phyloP scores from a whole-genome alignment of 2,329 filamentous ascomycete genomes.

The Venturia aucupariae region DNA sequence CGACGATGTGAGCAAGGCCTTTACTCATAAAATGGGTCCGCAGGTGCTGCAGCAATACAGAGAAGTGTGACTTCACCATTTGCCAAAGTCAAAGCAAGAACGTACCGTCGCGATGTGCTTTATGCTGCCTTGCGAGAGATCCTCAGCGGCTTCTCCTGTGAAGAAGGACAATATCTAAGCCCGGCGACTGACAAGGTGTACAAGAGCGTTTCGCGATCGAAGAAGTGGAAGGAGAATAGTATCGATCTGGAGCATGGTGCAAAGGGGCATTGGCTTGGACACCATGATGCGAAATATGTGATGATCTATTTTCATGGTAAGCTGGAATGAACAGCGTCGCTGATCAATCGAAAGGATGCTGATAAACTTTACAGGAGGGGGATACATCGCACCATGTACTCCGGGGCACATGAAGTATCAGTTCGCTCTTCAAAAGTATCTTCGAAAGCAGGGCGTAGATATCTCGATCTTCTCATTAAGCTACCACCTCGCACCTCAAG shows the following conservation, averaged over 20 bases:
- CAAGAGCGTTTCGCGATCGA: not conserved
- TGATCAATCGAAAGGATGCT: not conserved
- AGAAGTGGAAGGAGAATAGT: constrained; percentile 4
- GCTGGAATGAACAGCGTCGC: not conserved
- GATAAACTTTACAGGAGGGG: constrained; percentile 37
- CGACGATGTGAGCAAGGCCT: no score
- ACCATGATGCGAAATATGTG: constrained; percentile 12
- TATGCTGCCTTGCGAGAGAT: not conserved
- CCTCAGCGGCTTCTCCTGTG: not conserved
- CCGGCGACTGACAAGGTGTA: constrained; percentile 4
- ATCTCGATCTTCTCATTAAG: constrained; percentile 44
- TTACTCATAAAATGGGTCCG: not conserved
- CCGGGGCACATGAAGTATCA: constrained; percentile 43
- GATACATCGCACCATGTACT: constrained; percentile 42
- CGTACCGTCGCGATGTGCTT: constrained; percentile 12
- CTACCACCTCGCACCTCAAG: constrained; percentile 46
- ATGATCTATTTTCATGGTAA: constrained; percentile 13
- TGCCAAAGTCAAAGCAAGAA: constrained; percentile 7
- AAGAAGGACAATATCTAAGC: not conserved
- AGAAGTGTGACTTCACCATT: constrained; percentile 6
- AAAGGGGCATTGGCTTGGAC: constrained; percentile 12
- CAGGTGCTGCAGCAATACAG: not conserved
- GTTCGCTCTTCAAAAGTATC: constrained; percentile 33
- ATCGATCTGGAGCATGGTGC: constrained; percentile 4
- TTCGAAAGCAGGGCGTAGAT: constrained; percentile 34